Base-by-base conservation (phyloP, 1,284 basidiomycete genomes). In the Peniophora sp. region DNA sequence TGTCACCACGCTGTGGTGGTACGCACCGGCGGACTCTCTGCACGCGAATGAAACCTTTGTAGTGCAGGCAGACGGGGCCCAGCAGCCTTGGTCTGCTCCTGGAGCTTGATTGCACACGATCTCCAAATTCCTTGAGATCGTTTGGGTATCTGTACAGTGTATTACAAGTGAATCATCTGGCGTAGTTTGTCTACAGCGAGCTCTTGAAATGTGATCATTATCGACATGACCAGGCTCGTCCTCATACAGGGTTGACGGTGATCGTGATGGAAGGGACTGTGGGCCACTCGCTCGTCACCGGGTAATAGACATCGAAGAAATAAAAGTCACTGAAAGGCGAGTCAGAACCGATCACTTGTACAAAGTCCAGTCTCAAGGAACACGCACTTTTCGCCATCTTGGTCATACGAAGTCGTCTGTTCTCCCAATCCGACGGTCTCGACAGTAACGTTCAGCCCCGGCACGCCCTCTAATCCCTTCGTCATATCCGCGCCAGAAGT, bases 1-100 rank as follows among this genome's bases (percentile, higher is more conserved):
- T 17, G 75, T 73, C 36, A 73, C 72, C 6, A 73, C 72, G 3
- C 65, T 74, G 36, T 73, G 69, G 70, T 73, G 72, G 72, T 74
- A 70, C 57, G 69, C 67, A 5, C 59, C 66, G 2, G 47, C 53
- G 32, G 53, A 52, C 14, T 41, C 45, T 8, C 16, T 41, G 5
- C 16, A 41, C 39, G 39, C 27, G 12, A 32, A 32, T 12, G 27
- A 32, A 32, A 32, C 27, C 6, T 5, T 32, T 5, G 27, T 32
- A 32, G 27, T 32, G 27, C 5, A 32, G 6, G 12, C 27, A 32
- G 27, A 32, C 12, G 27, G 12, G 27, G 27, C 27, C 5, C 27
- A 32, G 27, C 27, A 32, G 27, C 27, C 27, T 12, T 32, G 27
- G 27, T 32, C 27, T 32, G 27, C 27, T 32, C 27, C 27, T 12